Evolutionary conservation across 768 basidiomycete genomes (phyloP).

Genomic region (Lactarius pseudohatsudake): DNA sequence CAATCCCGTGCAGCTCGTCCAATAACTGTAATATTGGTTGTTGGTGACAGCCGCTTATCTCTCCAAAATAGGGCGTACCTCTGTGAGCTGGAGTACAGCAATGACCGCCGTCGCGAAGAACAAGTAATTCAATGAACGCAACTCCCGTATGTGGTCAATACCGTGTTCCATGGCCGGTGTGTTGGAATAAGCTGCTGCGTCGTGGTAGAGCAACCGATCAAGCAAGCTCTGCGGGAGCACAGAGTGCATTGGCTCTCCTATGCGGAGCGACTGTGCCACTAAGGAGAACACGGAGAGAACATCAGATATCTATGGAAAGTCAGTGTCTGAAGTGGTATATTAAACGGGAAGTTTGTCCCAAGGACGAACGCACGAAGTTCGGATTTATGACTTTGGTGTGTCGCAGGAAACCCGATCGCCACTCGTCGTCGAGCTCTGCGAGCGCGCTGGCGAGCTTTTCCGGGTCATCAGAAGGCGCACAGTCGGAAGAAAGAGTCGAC

Average conservation of each 20-base stretch:
- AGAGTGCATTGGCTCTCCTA: conserved; percentile 45
- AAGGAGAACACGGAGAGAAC: conserved; percentile 40
- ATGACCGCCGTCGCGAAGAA: conserved; percentile 28
- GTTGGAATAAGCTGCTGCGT: conserved; percentile 26
- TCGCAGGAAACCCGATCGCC: conserved; percentile 43
- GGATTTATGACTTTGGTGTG: conserved; percentile 54
- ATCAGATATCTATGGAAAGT: conserved; percentile 39
- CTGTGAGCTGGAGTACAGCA: conserved; percentile 24
- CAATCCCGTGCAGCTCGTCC: conserved; percentile 26
- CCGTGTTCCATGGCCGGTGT: conserved; percentile 1
- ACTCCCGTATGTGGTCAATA: conserved; percentile 21
- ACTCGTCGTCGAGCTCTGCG: conserved; percentile 42
- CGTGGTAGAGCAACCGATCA: conserved; percentile 49
- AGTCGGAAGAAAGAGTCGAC: conserved; percentile 16
- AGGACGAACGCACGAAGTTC: conserved; percentile 44
- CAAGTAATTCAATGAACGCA: conserved; percentile 26
- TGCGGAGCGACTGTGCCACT: conserved; percentile 46
- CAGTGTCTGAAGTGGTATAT: neutral
- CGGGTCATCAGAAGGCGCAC: neutral
- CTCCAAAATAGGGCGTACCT: conserved; percentile 10
- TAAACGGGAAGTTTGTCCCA: neutral
- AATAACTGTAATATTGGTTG: conserved; percentile 12
- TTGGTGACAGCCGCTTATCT: neutral
- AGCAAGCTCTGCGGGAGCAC: conserved; percentile 44
- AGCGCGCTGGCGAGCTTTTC: conserved; percentile 44